Conservation (phyloP, 2,329 filamentous ascomycete genomes). For the Eutypella sp. region DNA sequence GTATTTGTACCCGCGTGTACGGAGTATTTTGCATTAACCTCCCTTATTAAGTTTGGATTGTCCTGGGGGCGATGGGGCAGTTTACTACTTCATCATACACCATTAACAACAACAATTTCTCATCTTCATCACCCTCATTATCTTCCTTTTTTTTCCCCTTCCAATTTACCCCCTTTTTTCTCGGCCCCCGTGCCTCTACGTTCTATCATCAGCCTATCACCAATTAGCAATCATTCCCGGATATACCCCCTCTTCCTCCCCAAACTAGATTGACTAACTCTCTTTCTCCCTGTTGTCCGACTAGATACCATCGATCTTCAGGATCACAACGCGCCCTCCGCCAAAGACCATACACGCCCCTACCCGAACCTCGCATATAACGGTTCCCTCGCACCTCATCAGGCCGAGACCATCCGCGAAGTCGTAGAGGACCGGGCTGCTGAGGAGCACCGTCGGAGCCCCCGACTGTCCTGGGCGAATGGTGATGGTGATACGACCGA, state of each 20-base stretch:
- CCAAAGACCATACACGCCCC: constrained; percentile 68
- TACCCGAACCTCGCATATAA: constrained; percentile 45
- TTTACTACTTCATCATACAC: too few species aligned
- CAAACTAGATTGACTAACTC: constrained; percentile 22
- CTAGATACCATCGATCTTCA: constrained; percentile 94
- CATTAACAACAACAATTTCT: not conserved
- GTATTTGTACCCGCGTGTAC: not conserved
- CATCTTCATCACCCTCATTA: too few species aligned
- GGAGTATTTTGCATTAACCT: too few species aligned
- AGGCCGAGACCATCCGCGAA: constrained; percentile 77
- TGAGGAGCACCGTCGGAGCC: constrained; percentile 64
- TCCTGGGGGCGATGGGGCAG: too few species aligned
- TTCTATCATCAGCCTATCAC: too few species aligned
- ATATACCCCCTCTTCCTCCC: too few species aligned
- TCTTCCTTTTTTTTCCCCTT: too few species aligned
- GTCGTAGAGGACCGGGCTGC: constrained; percentile 70
- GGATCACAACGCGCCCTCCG: constrained; percentile 74
- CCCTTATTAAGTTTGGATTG: not conserved
- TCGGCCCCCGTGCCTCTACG: constrained; percentile 1
- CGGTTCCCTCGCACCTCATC: constrained; percentile 64
- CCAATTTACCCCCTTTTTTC: too few species aligned
- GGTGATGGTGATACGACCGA: constrained; percentile 37
- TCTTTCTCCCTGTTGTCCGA: constrained; percentile 13
- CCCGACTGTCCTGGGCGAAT: constrained; percentile 51
- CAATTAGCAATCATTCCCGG: too few species aligned